These are phyloP conservation scores for Calocera cornea DNA, from an alignment of 768 basidiomycete genomes.

Conservation along the genomic window DNA sequence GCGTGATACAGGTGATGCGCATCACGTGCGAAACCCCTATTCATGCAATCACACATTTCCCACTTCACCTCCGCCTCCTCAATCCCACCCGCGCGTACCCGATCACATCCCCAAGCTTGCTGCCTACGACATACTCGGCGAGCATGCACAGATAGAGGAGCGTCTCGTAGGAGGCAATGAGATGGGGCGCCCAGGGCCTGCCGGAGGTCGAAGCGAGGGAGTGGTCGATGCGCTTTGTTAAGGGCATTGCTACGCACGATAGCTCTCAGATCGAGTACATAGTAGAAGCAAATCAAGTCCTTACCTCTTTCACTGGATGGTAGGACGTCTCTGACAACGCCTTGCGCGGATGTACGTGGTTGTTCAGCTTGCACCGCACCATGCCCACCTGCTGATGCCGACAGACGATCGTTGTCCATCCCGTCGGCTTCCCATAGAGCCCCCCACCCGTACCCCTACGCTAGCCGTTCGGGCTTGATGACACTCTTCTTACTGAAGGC, in stretches of 20 bases:
- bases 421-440: constrained; percentile 34
- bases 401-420: constrained; percentile 4
- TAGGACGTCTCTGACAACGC: constrained; percentile 64
- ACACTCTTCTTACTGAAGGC: constrained; percentile 65
- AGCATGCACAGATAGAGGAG: constrained; percentile 60
- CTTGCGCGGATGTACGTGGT: constrained; percentile 70
- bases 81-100: constrained; percentile 55
- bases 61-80: constrained; percentile 55
- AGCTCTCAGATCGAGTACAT: neutral
- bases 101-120: constrained; percentile 78
- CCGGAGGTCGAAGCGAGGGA: constrained; percentile 40
- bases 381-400: constrained; percentile 56
- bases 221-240: constrained; percentile 67
- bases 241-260: constrained; percentile 57
- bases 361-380: constrained; percentile 59
- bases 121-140: constrained; percentile 74
- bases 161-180: constrained; percentile 76
- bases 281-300: neutral
- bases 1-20: too few relatives aligned
- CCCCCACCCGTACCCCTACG: constrained; percentile 80
- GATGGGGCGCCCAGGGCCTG: constrained; percentile 56
- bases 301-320: constrained; percentile 56
- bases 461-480: constrained; percentile 51
- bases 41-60: too few relatives aligned
- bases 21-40: too few relatives aligned